Evolutionary conservation across 2,329 filamentous ascomycete genomes (phyloP).

Genomic region (Arachnomyces sp.): DNA sequence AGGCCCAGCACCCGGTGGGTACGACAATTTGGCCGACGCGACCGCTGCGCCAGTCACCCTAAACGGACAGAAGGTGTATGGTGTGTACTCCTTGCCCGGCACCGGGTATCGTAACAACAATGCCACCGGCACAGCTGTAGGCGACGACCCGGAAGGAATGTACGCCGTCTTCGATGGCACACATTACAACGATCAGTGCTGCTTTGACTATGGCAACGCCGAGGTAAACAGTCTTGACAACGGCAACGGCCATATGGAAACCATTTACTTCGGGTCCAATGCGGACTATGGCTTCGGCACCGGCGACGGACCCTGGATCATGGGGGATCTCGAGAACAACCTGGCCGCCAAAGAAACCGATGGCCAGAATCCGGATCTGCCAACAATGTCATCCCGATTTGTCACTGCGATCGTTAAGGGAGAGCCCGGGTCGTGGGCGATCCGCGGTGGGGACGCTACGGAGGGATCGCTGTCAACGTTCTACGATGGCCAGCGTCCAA

Average conservation of each 20-base stretch:
- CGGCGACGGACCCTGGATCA: slow-evolving; percentile 57
- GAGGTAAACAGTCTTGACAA: slow-evolving; percentile 46
- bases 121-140: slow-evolving; percentile 45
- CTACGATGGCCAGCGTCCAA: slow-evolving; percentile 50
- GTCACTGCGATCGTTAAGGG: slow-evolving; percentile 52
- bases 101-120: slow-evolving; percentile 56
- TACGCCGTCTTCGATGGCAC: slow-evolving; percentile 28
- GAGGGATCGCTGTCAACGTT: slow-evolving; percentile 50
- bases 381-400: slow-evolving; percentile 48
- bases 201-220: slow-evolving; percentile 52
- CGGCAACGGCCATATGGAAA: slow-evolving; percentile 60
- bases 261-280: slow-evolving; percentile 55
- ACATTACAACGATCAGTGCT: slow-evolving; percentile 26
- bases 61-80: slow-evolving; percentile 54
- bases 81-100: slow-evolving; percentile 53
- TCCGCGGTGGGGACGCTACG: slow-evolving; percentile 50
- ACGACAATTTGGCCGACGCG: slow-evolving; percentile 53
- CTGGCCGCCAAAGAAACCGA: slow-evolving; percentile 50
- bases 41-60: slow-evolving; percentile 54
- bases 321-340: slow-evolving; percentile 61
- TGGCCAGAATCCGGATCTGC: slow-evolving; percentile 44
- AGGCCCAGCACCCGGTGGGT: slow-evolving; percentile 49
- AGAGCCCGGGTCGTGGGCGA: slow-evolving; percentile 47
- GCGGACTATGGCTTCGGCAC: slow-evolving; percentile 49
- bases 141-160: slow-evolving; percentile 41